A percentile compares a stretch with the other conserved stretches of the same genome.
Evolutionary conservation across 2,329 filamentous ascomycete genomes (phyloP).

Genomic region (Colletotrichum kahawae): DNA sequence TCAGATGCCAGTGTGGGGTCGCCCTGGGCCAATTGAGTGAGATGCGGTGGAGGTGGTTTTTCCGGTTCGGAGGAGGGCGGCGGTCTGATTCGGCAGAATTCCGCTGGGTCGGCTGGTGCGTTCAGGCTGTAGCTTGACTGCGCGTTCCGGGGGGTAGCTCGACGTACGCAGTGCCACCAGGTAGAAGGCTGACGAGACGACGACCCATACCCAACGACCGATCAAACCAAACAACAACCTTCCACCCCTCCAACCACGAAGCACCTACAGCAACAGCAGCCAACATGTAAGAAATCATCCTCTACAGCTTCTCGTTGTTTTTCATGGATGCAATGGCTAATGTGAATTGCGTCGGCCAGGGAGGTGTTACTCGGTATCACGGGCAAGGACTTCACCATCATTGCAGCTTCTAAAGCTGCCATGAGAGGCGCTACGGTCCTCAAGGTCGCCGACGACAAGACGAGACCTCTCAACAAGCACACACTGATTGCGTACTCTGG

Average conservation of each 20-base stretch:
- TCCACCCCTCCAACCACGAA: background rate
- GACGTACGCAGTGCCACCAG: background rate
- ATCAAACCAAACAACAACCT: constrained; percentile 8
- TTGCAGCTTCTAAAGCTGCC: constrained; percentile 95
- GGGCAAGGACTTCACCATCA: constrained; percentile 98
- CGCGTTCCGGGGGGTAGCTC: constrained; percentile 33
- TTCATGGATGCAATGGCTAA: constrained; percentile 20
- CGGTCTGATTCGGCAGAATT: constrained; percentile 39
- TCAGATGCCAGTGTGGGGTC: constrained; percentile 11
- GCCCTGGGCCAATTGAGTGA: background rate
- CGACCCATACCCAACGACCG: constrained; percentile 2
- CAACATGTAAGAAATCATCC: constrained; percentile 32
- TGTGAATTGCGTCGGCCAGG: constrained; percentile 54
- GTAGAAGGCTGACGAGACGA: constrained; percentile 18
- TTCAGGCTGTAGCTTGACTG: constrained; percentile 50
- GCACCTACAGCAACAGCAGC: constrained; percentile 13
- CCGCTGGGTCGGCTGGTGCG: background rate
- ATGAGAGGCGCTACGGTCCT: constrained; percentile 98
- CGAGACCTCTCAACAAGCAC: constrained; percentile 87
- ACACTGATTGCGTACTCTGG: constrained; percentile 95
- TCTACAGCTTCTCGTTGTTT: background rate
- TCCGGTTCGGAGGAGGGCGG: constrained; percentile 18
- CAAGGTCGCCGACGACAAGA: constrained; percentile 97
- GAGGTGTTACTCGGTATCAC: constrained; percentile 98
- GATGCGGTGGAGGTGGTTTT: background rate